Base-by-base conservation (phyloP, 1,139 yeast species). In the Candida tetrigidarum region DNA sequence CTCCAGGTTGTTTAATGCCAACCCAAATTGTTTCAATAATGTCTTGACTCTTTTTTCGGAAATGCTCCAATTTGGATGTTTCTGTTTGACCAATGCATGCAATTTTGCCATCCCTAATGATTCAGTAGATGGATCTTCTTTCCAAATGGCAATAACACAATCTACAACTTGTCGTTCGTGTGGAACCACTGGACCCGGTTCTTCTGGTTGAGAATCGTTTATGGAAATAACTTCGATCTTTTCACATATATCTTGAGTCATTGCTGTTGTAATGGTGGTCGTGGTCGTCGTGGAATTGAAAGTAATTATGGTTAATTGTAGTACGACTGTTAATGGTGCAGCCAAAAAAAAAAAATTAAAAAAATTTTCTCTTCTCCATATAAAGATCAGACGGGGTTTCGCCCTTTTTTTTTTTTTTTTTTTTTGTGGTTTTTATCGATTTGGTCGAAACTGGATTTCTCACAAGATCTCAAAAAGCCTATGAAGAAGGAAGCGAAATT, bases 91-190 rank as follows among this genome's bases (percentile, higher is more conserved):
- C 18, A 76, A 56, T 0, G 69, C 71, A 50, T 78, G 83, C 25
- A 87, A 67, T 52, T 83, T 82, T 8, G 71, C 67, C 11, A 78
- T 66, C 1, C 86, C 84, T 19, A 84, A 60, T 2, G 76, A 66
- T 59, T 85, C 92, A 10, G 84, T 77, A 2, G 74, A 64, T 2
- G 90, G 83, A 54, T 86, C 90, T 48, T 76, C 75, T 53, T 80
- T 82, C 93, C 95, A 87, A 16, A 85, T 63, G 7, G 73, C 69
- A 42, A 84, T 77, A 20, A 86, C 83, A 33, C 75, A 80, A 43
- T 80, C 82, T 12, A 85, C 83, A 16, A 86, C 71, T 60, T 84
- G 83, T 42, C 86, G 71, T 48, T 83, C 86, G 50, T 78, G 80
- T 2, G 96, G 96, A 11, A 71, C 71, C 1, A 68, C 46, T 1